These are phyloP conservation scores for Blastobotrys attinorum DNA, from an alignment of 805 yeast genomes.

Conservation along the genomic window DNA sequence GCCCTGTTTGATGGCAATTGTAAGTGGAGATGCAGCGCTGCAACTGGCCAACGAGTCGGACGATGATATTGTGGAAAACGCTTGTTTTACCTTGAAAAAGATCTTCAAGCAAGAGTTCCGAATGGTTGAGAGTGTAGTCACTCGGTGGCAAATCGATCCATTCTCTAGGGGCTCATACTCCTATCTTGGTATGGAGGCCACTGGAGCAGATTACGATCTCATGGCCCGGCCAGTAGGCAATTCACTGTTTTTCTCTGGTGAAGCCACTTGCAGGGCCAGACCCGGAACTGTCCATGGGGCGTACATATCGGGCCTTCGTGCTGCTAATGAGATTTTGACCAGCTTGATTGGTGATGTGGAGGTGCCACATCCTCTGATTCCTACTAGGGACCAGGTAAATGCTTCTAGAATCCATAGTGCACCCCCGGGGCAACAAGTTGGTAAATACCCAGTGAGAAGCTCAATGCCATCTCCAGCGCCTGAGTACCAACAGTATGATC, in stretches of 20 bases:
- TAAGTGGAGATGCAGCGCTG: slow-evolving; percentile 34
- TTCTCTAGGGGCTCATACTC: slow-evolving; percentile 73
- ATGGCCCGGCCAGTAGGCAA: slow-evolving; percentile 33
- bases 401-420: slow-evolving; percentile 2
- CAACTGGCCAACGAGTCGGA: slow-evolving; percentile 26
- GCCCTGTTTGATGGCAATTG: slow-evolving; percentile 33
- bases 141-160: slow-evolving; percentile 77
- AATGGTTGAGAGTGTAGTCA: slow-evolving; percentile 36
- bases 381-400: slow-evolving; percentile 9
- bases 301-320: slow-evolving; percentile 34
- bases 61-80: slow-evolving; percentile 27
- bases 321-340: slow-evolving; percentile 34
- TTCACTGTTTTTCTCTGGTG: slow-evolving; percentile 36
- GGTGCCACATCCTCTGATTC: slow-evolving; percentile 31
- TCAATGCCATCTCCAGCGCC: slow-evolving; percentile 2
- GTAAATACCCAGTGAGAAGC: slow-evolving; percentile 1
- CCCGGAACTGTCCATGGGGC: slow-evolving; percentile 41
- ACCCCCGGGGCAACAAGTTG: neutral
- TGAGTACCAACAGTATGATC: neutral
- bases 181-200: slow-evolving; percentile 36
- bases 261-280: slow-evolving; percentile 34
- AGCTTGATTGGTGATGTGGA: slow-evolving; percentile 34
- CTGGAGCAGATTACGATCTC: slow-evolving; percentile 34
- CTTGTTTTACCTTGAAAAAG: slow-evolving; percentile 24
- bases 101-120: slow-evolving; percentile 21